A percentile compares a stretch with the other conserved stretches of the same genome.
phyloP scores from a whole-genome alignment of 495 filamentous ascomycete genomes.

The Lepidopterella palustris region DNA sequence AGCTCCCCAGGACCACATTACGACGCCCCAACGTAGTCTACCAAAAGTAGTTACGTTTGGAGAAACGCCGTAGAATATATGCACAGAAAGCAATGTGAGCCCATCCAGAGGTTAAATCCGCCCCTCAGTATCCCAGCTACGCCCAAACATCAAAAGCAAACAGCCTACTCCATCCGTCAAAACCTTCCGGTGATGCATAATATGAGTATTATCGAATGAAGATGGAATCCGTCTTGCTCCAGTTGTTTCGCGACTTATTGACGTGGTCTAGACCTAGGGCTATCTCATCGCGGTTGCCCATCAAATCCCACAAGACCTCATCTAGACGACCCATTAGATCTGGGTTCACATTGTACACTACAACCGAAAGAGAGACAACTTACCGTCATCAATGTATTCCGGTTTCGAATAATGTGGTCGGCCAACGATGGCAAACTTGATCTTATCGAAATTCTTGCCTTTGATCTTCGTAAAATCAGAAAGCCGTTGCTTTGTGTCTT shows the following conservation, averaged over 20 bases:
- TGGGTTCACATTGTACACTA: not conserved
- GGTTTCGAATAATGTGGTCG: slow-evolving; percentile 60
- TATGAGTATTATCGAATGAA: slow-evolving; percentile 49
- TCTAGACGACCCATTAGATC: slow-evolving; percentile 39
- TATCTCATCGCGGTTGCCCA: slow-evolving; percentile 59
- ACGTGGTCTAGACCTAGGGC: slow-evolving; percentile 83
- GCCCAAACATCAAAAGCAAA: slow-evolving; percentile 1
- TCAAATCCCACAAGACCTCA: slow-evolving; percentile 72
- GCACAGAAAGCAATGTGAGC: slow-evolving; percentile 6
- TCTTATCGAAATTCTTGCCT: slow-evolving; percentile 97
- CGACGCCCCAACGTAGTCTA: not conserved
- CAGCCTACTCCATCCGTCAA: not conserved
- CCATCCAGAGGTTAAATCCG: not conserved
- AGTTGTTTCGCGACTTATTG: slow-evolving; percentile 60
- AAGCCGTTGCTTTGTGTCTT: slow-evolving; percentile 83
- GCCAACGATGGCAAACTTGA: slow-evolving; percentile 84
- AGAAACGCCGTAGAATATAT: slow-evolving; percentile 5
- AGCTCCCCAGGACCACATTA: not conserved
- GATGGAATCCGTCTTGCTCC: slow-evolving; percentile 56
- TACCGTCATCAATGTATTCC: slow-evolving; percentile 82
- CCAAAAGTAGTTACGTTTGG: slow-evolving; percentile 1
- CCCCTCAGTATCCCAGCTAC: not conserved
- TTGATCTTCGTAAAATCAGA: slow-evolving; percentile 88
- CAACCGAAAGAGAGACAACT: slow-evolving; percentile 30
- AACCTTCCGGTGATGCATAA: not conserved